Conservation (phyloP, 2,329 filamentous ascomycete genomes). For the Ascochyta viciae-villosae region DNA sequence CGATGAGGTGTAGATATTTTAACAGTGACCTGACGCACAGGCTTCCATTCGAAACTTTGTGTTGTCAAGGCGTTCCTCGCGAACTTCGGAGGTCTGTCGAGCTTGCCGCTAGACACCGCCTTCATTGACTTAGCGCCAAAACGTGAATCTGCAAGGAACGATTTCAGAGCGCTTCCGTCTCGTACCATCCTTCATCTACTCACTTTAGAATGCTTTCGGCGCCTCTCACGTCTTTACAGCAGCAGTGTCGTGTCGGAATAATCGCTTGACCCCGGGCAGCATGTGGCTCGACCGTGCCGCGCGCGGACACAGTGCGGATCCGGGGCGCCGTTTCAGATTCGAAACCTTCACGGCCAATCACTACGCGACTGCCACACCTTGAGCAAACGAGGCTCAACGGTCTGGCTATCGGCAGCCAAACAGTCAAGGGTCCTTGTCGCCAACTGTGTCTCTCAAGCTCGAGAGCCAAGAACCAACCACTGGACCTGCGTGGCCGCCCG, state of each 20-base stretch:
- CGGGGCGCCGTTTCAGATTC: conserved; percentile 25
- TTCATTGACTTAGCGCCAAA: not conserved
- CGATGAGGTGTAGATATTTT: not conserved
- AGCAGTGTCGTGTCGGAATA: not conserved
- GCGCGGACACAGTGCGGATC: conserved; percentile 7
- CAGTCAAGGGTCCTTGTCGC: conserved; percentile 13
- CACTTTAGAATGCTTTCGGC: not conserved
- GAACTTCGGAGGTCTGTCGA: not conserved
- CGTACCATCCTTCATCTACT: not conserved
- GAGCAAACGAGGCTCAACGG: conserved; percentile 38
- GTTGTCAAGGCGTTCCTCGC: not conserved
- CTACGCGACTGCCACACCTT: conserved; percentile 36
- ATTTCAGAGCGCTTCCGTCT: not conserved
- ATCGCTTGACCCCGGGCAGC: conserved; percentile 6
- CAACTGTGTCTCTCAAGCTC: conserved; percentile 9
- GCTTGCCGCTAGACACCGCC: not conserved
- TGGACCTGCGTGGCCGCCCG: conserved; percentile 20
- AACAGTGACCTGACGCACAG: conserved; percentile 5
- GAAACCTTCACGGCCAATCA: conserved; percentile 44
- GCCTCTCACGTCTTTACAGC: not conserved
- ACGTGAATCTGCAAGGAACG: not conserved
- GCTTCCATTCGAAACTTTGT: not conserved
- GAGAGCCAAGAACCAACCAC: conserved; percentile 21
- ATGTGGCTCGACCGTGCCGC: conserved; percentile 11
- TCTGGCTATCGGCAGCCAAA: conserved; percentile 27